phyloP scores from a whole-genome alignment of 2,329 filamentous ascomycete genomes.

The Aplosporella prunicola region DNA sequence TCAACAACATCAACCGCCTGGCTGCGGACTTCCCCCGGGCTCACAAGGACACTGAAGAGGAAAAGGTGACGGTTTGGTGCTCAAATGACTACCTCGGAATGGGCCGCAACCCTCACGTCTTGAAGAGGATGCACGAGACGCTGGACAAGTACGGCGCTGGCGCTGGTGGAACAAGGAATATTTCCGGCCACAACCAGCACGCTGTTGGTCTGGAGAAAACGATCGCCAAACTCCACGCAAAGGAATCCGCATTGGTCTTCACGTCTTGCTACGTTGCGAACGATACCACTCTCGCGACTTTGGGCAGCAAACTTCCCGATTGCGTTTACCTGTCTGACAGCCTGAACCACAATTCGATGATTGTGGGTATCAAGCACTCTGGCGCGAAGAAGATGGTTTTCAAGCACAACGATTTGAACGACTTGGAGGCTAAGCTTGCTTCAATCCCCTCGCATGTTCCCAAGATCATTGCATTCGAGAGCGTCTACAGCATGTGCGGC shows the following conservation, averaged over 20 bases:
- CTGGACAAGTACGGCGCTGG: constrained; percentile 91
- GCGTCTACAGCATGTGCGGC: constrained; percentile 98
- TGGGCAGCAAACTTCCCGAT: constrained; percentile 93
- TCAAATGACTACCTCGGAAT: constrained; percentile 98
- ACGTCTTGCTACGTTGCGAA: constrained; percentile 98
- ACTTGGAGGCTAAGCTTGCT: constrained; percentile 86
- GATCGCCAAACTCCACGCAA: constrained; percentile 78
- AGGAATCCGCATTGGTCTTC: constrained; percentile 88
- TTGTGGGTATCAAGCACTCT: constrained; percentile 95
- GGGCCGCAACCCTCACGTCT: constrained; percentile 79
- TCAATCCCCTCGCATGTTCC: constrained; percentile 75
- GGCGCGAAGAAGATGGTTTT: constrained; percentile 96
- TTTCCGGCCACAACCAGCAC: constrained; percentile 95
- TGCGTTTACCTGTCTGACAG: constrained; percentile 98
- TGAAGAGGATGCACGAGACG: constrained; percentile 89
- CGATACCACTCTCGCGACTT: constrained; percentile 87
- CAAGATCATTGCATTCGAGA: constrained; percentile 98
- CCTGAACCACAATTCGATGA: constrained; percentile 98
- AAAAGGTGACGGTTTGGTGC: constrained; percentile 95
- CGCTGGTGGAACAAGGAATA: constrained; percentile 91
- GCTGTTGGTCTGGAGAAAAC: constrained; percentile 75
- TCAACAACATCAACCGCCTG: constrained; percentile 99
- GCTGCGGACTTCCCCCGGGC: constrained; percentile 93
- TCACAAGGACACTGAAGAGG: constrained; percentile 74
- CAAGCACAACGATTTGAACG: constrained; percentile 93